Percentiles rank a stretch among this genome's conserved stretches.
These are phyloP conservation scores for Candida peoriensis DNA, from an alignment of 805 yeast genomes.

Conservation along the genomic window DNA sequence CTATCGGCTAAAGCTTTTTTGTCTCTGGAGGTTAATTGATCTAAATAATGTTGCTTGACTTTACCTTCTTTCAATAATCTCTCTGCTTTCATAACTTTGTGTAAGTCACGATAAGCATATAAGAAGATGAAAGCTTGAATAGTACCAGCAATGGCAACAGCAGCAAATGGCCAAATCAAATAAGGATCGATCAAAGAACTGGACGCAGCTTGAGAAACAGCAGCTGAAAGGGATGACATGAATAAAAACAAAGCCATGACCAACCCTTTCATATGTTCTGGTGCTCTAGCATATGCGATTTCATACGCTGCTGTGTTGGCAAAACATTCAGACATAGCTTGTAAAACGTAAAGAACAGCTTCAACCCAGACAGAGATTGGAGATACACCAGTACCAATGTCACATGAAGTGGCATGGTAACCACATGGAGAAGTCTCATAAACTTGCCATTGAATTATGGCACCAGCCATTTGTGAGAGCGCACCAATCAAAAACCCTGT, in stretches of 20 bases:
- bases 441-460: conserved; percentile 67
- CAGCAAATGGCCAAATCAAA: conserved; percentile 61
- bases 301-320: conserved; percentile 78
- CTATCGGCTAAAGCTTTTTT: too few relatives aligned
- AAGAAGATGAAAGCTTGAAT: conserved; percentile 55
- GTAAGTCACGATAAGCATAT: conserved; percentile 10
- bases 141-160: conserved; percentile 53
- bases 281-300: conserved; percentile 80
- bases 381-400: conserved; percentile 18
- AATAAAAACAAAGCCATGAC: conserved; percentile 51
- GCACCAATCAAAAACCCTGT: conserved; percentile 65
- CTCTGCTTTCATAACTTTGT: conserved; percentile 11
- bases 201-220: conserved; percentile 66
- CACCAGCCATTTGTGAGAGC: conserved; percentile 25
- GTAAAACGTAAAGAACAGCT: conserved; percentile 57
- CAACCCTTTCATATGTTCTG: conserved; percentile 42
- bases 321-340: conserved; percentile 70
- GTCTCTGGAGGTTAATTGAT: too few relatives aligned
- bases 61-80: conserved; percentile 4
- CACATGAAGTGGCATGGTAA: conserved; percentile 51
- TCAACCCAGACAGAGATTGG: conserved; percentile 63
- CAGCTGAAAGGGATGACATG: conserved; percentile 69
- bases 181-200: conserved; percentile 66
- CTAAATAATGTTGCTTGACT: neutral
- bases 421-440: conserved; percentile 71